A percentile compares a stretch with the other conserved stretches of the same genome.
These are phyloP conservation scores for Platanthera guangdongensis DNA, from an alignment of 106 monocot species.

Conservation along the genomic window DNA sequence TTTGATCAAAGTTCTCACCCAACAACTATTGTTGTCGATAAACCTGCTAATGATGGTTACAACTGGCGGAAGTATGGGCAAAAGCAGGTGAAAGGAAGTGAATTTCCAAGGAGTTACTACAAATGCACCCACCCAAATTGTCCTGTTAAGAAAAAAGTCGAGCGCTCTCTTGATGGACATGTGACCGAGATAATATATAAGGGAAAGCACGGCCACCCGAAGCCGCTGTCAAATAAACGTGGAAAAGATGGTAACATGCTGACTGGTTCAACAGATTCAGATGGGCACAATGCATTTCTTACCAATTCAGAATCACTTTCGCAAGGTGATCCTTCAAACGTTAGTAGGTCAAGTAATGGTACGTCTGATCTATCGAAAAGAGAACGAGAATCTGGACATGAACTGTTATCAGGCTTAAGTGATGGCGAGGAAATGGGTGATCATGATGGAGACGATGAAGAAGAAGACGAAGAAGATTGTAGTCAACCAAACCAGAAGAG, in stretches of 20 bases:
- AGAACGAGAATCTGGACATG: slow-evolving; percentile 27
- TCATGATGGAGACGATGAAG: slow-evolving; percentile 24
- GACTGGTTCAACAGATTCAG: not conserved
- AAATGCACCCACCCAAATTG: slow-evolving; percentile 55
- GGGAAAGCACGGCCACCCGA: slow-evolving; percentile 52
- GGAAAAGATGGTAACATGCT: slow-evolving; percentile 31
- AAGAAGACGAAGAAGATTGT: slow-evolving; percentile 31
- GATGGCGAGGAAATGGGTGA: slow-evolving; percentile 52
- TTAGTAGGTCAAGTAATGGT: not conserved
- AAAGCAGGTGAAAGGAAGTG: slow-evolving; percentile 71
- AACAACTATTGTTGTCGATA: slow-evolving; percentile 25
- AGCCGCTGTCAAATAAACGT: slow-evolving; percentile 29
- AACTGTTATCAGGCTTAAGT: slow-evolving; percentile 61
- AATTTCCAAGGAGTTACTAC: slow-evolving; percentile 62
- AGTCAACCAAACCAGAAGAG: slow-evolving; percentile 43
- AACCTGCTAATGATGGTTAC: slow-evolving; percentile 60
- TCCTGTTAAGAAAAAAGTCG: slow-evolving; percentile 69
- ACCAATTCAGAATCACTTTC: not conserved
- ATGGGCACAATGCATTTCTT: not conserved
- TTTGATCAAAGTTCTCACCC: slow-evolving; percentile 27
- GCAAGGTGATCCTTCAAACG: not conserved
- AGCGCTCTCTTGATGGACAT: slow-evolving; percentile 51
- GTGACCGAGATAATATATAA: slow-evolving; percentile 60
- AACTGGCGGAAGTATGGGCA: slow-evolving; percentile 80
- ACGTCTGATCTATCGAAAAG: slow-evolving; percentile 8